Base-by-base conservation (phyloP, 257 asterid genomes). In the Orobanche coerulescens region DNA sequence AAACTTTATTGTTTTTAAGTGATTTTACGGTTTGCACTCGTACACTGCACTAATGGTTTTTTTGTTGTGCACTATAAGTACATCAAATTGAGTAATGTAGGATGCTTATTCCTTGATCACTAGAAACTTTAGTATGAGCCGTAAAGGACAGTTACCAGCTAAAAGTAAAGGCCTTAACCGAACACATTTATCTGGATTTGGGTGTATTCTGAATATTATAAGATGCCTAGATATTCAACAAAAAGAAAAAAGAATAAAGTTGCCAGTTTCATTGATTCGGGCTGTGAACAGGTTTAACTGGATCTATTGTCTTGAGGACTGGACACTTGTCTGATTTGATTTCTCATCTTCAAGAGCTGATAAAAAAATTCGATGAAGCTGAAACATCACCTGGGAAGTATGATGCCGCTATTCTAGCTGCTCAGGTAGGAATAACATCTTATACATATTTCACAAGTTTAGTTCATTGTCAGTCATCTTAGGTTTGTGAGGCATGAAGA, bases 331-430 rank as follows among this genome's bases (percentile, higher is more conserved):
- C 90, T 5, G 95, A 86, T 71, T 47, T 86, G 70, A 76, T 86
- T 72, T 76, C 80, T 25, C 82, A 86, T 74, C 86, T 86, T 69
- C 95, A 86, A 71, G 88, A 81, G 64, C 70, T 86, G 78, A 78
- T 86, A 58, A 68, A 73, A 64, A 84, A 74, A 31, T 43, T 86
- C 75, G 82, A 84, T 76, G 94, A 82, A 37, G 83, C 93, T 50
- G 95, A 86, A 76, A 82, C 80, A 39, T 80, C 86, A 37, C 94
- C 94, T 16, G 95, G 94, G 24, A 86, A 75, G 50, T 86, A 84
- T 65, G 95, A 86, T 77, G 87, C 90, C 37, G 72, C 86, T 67
- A 75, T 79, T 74, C 80, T 84, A 37, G 88, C 90, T 40, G 79
- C 88, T 60, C 94, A 86, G 93, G 95, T 84, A 74, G 34, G 68